Conservation (phyloP, 441 rosid species). For the Hura crepitans region DNA sequence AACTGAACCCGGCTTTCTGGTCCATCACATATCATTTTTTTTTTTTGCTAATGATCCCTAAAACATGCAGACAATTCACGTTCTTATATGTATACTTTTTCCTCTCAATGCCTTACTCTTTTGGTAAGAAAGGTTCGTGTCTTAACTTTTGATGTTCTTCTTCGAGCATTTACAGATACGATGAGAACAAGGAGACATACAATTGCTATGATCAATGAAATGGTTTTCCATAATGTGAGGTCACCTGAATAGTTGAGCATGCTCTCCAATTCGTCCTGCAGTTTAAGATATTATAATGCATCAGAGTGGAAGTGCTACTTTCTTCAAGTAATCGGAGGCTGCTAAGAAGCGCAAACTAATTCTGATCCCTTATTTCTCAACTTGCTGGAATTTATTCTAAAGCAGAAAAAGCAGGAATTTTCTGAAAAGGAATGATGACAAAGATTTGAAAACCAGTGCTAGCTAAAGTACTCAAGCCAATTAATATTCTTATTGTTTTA, state of each 20-base stretch:
- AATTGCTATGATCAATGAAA: constrained; percentile 34
- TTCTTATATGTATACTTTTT: neutral
- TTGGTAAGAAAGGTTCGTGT: constrained; percentile 33
- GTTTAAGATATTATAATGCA: neutral
- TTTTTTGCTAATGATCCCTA: constrained; percentile 13
- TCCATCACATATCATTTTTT: constrained; percentile 2
- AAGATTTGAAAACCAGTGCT: neutral
- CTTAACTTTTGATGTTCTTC: constrained; percentile 72
- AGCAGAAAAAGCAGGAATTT: neutral
- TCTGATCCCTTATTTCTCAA: neutral
- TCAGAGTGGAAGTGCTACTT: neutral
- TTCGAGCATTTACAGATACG: constrained; percentile 56
- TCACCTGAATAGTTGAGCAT: constrained; percentile 32
- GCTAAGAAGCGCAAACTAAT: neutral
- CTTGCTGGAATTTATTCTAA: neutral
- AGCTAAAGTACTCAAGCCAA: neutral
- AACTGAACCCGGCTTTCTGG: neutral
- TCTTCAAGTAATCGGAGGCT: neutral
- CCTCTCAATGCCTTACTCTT: neutral
- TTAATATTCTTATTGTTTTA: neutral
- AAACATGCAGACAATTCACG: constrained; percentile 1
- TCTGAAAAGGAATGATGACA: neutral
- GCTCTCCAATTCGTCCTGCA: constrained; percentile 45
- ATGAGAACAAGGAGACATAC: constrained; percentile 34
- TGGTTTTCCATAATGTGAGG: constrained; percentile 37